phyloP scores from a whole-genome alignment of 371 early-diverging fungal genomes.

The Saksenaea oblongispora region DNA sequence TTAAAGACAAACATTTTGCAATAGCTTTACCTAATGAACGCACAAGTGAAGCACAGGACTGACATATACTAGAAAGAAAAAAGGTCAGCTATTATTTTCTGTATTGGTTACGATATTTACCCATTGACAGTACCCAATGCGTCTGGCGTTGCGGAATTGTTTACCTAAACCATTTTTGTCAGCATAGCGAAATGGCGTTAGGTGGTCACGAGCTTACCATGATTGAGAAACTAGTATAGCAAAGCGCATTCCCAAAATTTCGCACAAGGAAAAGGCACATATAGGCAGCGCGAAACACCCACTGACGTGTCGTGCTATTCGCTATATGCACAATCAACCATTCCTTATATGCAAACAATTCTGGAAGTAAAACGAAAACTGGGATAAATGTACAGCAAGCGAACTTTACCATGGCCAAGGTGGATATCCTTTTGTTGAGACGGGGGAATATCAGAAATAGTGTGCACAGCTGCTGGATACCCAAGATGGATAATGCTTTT shows the following conservation, averaged over 20 bases:
- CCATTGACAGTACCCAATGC: conserved; percentile 69
- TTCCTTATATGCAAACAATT: conserved; percentile 23
- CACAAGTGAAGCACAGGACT: conserved; percentile 57
- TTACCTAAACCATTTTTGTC: conserved; percentile 33
- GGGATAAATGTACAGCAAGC: conserved; percentile 37
- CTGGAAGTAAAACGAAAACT: conserved; percentile 44
- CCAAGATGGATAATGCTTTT: conserved; percentile 39
- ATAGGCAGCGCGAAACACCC: conserved; percentile 27
- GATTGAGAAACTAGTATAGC: conserved; percentile 60
- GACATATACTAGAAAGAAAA: conserved; percentile 35
- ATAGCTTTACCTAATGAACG: conserved; percentile 50
- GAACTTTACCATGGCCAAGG: conserved; percentile 27
- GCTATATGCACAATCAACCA: conserved; percentile 16
- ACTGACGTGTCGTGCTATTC: conserved; percentile 12
- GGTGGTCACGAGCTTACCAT: conserved; percentile 31
- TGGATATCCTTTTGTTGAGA: conserved; percentile 33
- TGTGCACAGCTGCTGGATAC: conserved; percentile 43
- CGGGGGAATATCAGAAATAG: conserved; percentile 56
- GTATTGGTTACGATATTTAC: background rate
- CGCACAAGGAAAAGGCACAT: conserved; percentile 38
- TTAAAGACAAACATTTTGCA: background rate
- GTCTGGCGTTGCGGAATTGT: conserved; percentile 53
- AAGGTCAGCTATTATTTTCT: background rate
- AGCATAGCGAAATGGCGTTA: background rate
- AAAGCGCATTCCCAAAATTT: conserved; percentile 45